phyloP scores from a whole-genome alignment of 2,329 filamentous ascomycete species.

The Cyphellophora attinorum region DNA sequence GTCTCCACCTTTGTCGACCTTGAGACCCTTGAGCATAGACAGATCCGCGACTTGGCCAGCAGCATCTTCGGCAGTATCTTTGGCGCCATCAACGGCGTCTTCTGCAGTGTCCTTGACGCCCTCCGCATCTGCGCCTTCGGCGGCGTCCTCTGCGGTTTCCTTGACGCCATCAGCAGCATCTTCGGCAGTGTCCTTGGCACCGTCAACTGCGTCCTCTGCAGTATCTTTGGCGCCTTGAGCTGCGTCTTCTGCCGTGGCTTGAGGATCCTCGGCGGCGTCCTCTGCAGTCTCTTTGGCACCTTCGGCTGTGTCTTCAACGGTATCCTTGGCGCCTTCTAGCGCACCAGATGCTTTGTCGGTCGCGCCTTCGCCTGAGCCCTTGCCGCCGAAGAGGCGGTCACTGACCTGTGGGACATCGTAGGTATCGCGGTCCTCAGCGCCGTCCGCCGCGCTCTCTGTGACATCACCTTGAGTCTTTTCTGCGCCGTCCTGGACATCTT shows the following conservation, averaged over 20 bases:
- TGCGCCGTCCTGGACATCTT: conserved; percentile 23
- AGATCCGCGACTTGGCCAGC: conserved; percentile 20
- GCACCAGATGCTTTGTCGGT: conserved; percentile 9
- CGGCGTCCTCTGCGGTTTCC: conserved; percentile 25
- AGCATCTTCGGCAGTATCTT: conserved; percentile 3
- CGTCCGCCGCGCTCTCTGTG: conserved; percentile 31
- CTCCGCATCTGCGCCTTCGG: no score
- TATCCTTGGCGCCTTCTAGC: conserved; percentile 10
- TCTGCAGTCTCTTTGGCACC: conserved; percentile 7
- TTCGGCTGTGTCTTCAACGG: conserved; percentile 6
- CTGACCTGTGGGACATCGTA: conserved; percentile 9
- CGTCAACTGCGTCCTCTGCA: conserved; percentile 11
- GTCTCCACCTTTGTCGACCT: conserved; percentile 27
- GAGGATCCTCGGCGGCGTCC: conserved; percentile 5
- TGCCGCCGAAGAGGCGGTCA: conserved; percentile 2
- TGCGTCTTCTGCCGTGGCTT: conserved; percentile 10
- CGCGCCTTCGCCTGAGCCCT: conserved; percentile 8
- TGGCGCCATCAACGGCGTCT: conserved; percentile 22
- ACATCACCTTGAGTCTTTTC: conserved; percentile 36
- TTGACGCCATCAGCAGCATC: conserved; percentile 30
- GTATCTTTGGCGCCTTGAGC: conserved; percentile 7
- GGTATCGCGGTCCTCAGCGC: conserved; percentile 7
- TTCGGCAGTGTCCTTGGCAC: conserved; percentile 23
- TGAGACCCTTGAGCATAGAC: conserved; percentile 28
- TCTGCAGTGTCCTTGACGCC: conserved; percentile 31